These are phyloP conservation scores for Auxenochlorella protothecoides DNA, from an alignment of 139 green algal genomes.

Conservation along the genomic window DNA sequence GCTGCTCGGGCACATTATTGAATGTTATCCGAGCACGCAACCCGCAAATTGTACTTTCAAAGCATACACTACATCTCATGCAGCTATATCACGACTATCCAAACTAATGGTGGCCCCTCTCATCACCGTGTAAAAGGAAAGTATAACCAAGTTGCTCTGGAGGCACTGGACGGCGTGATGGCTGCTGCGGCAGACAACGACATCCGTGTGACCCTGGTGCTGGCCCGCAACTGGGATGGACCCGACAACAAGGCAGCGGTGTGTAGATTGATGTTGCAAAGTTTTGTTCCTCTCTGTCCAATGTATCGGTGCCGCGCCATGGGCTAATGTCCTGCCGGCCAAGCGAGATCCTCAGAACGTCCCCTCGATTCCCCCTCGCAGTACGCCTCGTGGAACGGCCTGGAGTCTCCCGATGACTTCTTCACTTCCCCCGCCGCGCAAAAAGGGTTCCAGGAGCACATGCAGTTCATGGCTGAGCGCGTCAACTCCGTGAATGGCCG, in stretches of 20 bases:
- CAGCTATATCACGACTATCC: no score
- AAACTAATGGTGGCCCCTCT: not conserved
- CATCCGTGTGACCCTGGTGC: slow-evolving; percentile 15
- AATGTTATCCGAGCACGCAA: not conserved
- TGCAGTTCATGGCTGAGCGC: slow-evolving; percentile 20
- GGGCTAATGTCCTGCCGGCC: not conserved
- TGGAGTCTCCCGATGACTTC: slow-evolving; percentile 16
- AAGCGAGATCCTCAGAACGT: no score
- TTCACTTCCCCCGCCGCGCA: slow-evolving; percentile 6
- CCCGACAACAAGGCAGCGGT: slow-evolving; percentile 5
- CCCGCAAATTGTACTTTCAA: not conserved
- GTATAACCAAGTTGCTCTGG: slow-evolving; percentile 21
- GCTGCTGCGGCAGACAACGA: not conserved
- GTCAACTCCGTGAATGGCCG: slow-evolving; percentile 15
- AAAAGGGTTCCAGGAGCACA: slow-evolving; percentile 5
- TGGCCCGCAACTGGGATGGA: slow-evolving; percentile 14
- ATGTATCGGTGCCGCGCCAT: not conserved
- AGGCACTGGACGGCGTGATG: slow-evolving; percentile 12
- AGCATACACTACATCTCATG: not conserved
- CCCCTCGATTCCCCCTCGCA: not conserved
- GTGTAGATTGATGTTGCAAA: not conserved
- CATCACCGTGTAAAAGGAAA: slow-evolving; percentile 1
- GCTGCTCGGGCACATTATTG: not conserved
- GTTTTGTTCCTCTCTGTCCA: not conserved
- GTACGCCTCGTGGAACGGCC: slow-evolving; percentile 17